phyloP scores from a whole-genome alignment of 129 eudicot genomes.

The Erigeron canadensis region DNA sequence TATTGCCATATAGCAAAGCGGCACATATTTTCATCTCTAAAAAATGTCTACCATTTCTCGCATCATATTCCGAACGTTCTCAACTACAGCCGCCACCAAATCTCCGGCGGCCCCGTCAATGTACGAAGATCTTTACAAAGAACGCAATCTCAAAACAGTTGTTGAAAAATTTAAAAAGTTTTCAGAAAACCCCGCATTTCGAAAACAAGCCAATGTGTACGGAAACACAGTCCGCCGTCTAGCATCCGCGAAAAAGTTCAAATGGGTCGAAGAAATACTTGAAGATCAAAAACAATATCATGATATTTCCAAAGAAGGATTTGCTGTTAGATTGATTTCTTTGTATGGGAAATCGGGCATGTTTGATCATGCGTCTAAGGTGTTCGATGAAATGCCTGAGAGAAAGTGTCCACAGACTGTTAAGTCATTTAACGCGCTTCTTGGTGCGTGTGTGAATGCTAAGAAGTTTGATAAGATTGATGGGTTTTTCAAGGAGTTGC shows the following conservation, averaged over 20 bases:
- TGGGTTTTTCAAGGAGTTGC: conserved; percentile 40
- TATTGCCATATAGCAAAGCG: conserved; percentile 13
- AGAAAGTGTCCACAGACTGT: conserved; percentile 42
- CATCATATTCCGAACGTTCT: conserved; percentile 37
- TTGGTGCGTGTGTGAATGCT: conserved; percentile 51
- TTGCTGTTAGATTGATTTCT: conserved; percentile 40
- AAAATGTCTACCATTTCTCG: conserved; percentile 52
- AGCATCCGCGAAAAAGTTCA: conserved; percentile 39
- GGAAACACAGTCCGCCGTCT: conserved; percentile 45
- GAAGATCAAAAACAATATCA: conserved; percentile 50
- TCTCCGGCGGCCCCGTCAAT: conserved; percentile 27
- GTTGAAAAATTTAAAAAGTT: conserved; percentile 40
- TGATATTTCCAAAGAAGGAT: conserved; percentile 48
- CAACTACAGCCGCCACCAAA: conserved; percentile 27
- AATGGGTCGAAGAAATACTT: conserved; percentile 47
- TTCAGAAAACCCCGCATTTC: conserved; percentile 35
- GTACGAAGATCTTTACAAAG: conserved; percentile 42
- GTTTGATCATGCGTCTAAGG: conserved; percentile 54
- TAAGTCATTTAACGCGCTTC: conserved; percentile 54
- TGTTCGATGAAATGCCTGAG: conserved; percentile 73
- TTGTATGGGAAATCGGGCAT: conserved; percentile 53
- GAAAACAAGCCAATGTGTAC: conserved; percentile 33
- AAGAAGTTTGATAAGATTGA: conserved; percentile 35
- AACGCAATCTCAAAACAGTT: conserved; percentile 39
- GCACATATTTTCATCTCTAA: conserved; percentile 2